Evolutionary conservation across 768 basidiomycete species (phyloP), one percentile per base, ranked within the genome.

Genomic region (Trametes punicea): DNA sequence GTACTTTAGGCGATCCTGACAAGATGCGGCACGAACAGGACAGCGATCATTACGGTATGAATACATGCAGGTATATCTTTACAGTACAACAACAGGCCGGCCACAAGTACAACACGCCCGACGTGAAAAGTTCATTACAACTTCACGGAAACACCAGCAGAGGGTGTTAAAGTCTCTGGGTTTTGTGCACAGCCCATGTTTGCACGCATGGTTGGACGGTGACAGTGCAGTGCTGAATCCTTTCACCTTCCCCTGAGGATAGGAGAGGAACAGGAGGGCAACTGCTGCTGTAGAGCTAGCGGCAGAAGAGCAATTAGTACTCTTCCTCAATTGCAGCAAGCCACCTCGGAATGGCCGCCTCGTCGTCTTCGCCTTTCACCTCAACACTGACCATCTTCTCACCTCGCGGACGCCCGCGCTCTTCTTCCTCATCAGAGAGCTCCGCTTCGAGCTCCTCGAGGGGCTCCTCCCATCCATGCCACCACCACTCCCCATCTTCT

Each of bases 401-500:
- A 10, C 30, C 25, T 20, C 30, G 21, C 46, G 26, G 34, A 11
- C 40, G 38, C 23, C 31, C 46, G 11, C 33, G 30, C 47, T 46
- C 59, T 9, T 3, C 11, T 29, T 45, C 52, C 41, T 31, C 34
- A 42, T 36, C 23, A 20, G 45, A 25, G 49, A 41, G 10, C 34
- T 55, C 45, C 6, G 33, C 42, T 34, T 40, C 44, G 41, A 44
- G 30, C 51, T 52, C 51, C 45, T 36, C 53, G 36, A 48, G 27
- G 49, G 53, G 30, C 60, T 63, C 64, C 60, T 63, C 64, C 62
- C 64, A 63, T 13, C 64, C 62, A 11, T 59, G 59, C 62, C 64
- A 63, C 64, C 61, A 63, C 59, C 62, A 59, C 31, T 61, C 55
- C 30, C 44, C 54, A 29, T 53, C 58, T 10, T 55, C 56, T 13